A percentile compares a stretch with the other conserved stretches of the same genome.
Conservation (phyloP, 257 asterid species). For the Echites panduratus region DNA sequence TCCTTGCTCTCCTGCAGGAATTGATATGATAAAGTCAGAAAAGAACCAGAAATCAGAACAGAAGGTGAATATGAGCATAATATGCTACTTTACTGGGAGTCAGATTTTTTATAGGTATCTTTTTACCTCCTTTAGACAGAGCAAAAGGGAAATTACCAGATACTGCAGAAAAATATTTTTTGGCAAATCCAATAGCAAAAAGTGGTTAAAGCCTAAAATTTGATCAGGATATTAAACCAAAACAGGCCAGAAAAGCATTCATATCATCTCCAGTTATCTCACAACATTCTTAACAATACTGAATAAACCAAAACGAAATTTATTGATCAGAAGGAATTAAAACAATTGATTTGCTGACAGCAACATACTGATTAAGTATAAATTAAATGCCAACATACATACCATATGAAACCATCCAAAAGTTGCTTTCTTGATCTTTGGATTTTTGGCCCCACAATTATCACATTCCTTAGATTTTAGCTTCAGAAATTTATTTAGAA, state of each 20-base stretch:
- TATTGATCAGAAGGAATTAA: background rate
- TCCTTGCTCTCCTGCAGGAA: conserved; percentile 36
- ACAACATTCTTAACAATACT: too few species aligned
- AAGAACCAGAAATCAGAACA: background rate
- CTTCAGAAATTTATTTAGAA: conserved; percentile 52
- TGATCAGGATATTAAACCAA: background rate
- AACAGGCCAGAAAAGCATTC: background rate
- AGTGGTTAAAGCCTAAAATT: background rate
- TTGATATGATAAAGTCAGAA: background rate
- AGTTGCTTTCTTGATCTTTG: conserved; percentile 64
- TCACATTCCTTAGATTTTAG: conserved; percentile 34
- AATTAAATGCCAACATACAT: conserved; percentile 22
- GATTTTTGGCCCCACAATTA: conserved; percentile 43
- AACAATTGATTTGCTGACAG: background rate
- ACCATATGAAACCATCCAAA: conserved; percentile 91
- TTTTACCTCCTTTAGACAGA: background rate
- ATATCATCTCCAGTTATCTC: too few species aligned
- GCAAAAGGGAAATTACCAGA: background rate
- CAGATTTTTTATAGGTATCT: background rate
- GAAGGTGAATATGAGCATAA: background rate
- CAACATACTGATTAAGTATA: background rate
- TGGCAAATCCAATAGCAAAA: background rate
- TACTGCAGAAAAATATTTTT: conserved; percentile 1
- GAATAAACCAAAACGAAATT: too few species aligned
- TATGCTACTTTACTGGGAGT: too few species aligned